Conservation (phyloP, 371 early-diverging fungal genomes). For the Mortierella sp. region DNA sequence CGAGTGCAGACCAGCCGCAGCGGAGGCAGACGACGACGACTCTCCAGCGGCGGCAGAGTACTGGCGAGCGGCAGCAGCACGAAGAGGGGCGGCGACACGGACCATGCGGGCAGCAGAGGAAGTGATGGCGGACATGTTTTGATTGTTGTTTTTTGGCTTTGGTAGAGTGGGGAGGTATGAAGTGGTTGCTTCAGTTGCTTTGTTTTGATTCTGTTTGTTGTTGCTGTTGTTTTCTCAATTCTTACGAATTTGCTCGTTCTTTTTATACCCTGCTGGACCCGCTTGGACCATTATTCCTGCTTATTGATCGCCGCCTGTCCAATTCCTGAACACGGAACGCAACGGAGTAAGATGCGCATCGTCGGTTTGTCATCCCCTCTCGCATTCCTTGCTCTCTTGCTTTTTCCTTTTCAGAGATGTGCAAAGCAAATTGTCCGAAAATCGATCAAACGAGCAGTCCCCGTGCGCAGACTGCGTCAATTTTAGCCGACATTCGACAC, state of each 20-base stretch:
- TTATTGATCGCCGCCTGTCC: neutral
- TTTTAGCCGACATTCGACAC: neutral
- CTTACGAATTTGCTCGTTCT: neutral
- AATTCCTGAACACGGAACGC: neutral
- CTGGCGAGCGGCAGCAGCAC: conserved; percentile 25
- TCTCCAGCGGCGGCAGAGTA: conserved; percentile 18
- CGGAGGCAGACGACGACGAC: neutral
- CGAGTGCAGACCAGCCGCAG: conserved; percentile 17
- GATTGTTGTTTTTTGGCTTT: neutral
- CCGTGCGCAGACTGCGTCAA: neutral
- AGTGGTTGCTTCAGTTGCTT: neutral
- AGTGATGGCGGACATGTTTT: conserved; percentile 25
- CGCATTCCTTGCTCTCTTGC: neutral
- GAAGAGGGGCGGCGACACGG: conserved; percentile 19
- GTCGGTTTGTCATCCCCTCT: neutral
- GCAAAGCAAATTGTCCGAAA: neutral
- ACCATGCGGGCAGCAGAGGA: conserved; percentile 18
- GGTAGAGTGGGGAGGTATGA: neutral
- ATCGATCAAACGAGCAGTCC: neutral
- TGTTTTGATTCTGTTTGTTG: neutral
- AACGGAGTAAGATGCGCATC: neutral
- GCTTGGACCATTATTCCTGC: neutral
- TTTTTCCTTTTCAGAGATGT: neutral
- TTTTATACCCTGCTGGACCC: neutral
- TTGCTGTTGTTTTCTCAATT: neutral